Percentiles rank a stretch among this genome's conserved stretches.
Evolutionary conservation across 2,329 filamentous ascomycete genomes (phyloP).

Genomic region (Cladosporium cucumerinum): DNA sequence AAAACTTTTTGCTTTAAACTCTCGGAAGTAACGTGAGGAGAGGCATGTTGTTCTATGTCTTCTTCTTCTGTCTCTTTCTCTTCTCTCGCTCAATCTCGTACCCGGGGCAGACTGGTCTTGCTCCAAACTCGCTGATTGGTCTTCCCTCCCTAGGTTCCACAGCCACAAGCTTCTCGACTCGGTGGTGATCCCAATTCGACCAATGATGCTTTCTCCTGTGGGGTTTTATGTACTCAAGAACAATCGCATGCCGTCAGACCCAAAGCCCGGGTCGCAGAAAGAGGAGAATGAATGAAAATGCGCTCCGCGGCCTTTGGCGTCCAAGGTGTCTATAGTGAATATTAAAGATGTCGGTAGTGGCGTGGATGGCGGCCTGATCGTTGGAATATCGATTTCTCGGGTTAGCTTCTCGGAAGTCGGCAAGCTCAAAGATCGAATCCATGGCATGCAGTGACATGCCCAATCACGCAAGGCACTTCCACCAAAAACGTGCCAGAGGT

Average conservation of each 20-base stretch:
- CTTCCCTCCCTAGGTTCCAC: neutral
- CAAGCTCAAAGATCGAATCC: neutral
- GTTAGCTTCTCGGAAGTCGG: neutral
- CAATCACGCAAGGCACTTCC: neutral
- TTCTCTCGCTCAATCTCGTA: neutral
- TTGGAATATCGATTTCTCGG: neutral
- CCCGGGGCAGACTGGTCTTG: neutral
- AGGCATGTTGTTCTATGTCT: neutral
- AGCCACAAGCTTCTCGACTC: neutral
- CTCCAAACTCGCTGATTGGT: neutral
- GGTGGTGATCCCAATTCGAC: neutral
- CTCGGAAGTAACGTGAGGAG: neutral
- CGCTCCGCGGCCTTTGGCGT: neutral
- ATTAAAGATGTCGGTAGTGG: conserved; percentile 3
- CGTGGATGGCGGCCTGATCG: neutral
- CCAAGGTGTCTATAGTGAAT: conserved; percentile 1
- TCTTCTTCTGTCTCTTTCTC: neutral
- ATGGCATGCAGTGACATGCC: neutral
- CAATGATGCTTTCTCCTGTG: neutral
- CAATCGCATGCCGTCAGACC: neutral
- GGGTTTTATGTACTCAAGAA: neutral
- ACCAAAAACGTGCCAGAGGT: neutral
- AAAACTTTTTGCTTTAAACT: neutral
- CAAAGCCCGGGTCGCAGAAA: neutral
- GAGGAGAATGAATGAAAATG: neutral